phyloP scores from a whole-genome alignment of 208 protist genomes.

The Balamuthia mandrillaris region DNA sequence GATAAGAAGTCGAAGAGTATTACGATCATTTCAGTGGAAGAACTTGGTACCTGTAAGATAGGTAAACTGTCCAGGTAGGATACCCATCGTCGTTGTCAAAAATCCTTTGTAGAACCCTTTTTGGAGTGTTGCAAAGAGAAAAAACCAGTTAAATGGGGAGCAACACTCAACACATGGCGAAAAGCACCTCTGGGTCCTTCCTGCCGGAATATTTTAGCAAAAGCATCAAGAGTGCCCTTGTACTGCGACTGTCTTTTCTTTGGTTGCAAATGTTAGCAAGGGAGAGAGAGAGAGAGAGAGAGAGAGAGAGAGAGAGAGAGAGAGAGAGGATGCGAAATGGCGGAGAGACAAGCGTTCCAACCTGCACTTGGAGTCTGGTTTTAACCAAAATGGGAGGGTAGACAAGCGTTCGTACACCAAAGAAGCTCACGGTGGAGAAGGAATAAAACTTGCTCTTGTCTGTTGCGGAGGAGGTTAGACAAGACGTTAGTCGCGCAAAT shows the following conservation, averaged over 20 bases:
- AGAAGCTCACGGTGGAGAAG: not conserved
- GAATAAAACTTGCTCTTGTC: slow-evolving; percentile 20
- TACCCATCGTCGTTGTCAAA: slow-evolving; percentile 8
- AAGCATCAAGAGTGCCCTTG: not conserved
- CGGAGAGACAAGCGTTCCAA: not conserved
- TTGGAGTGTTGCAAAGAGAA: not conserved
- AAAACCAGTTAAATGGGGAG: not conserved
- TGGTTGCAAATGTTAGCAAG: not conserved
- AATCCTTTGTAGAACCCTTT: slow-evolving; percentile 21
- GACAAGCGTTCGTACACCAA: slow-evolving; percentile 13
- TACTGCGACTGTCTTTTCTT: not conserved
- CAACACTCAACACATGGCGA: too few species aligned
- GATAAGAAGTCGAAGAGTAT: too few species aligned
- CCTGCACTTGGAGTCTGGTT: not conserved
- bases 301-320: not conserved
- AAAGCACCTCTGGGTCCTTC: slow-evolving; percentile 9
- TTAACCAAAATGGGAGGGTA: slow-evolving; percentile 14
- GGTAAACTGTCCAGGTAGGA: slow-evolving; percentile 23
- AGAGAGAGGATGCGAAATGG: not conserved
- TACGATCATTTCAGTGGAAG: too few species aligned
- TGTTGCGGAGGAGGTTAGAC: not conserved
- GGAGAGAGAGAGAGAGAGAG: not conserved
- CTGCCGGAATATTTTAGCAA: not conserved
- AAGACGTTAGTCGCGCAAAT: too few species aligned
- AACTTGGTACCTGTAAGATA: too few species aligned